Base-by-base conservation (phyloP, 2,329 filamentous ascomycete genomes). In the Aspergillus oerlinghausenensis region DNA sequence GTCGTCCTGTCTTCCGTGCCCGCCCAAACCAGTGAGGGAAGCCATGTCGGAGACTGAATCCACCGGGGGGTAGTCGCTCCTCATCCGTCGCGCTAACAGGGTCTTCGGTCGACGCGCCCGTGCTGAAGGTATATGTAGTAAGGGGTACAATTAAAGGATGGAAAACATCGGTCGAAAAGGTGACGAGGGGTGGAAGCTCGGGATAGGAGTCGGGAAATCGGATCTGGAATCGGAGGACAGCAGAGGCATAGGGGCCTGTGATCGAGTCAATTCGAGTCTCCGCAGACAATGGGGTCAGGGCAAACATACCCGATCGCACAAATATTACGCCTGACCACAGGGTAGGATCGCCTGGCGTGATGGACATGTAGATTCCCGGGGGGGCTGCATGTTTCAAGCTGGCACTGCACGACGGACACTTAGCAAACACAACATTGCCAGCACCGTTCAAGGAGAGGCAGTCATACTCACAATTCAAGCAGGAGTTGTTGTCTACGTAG, bases 291-390 rank as follows among this genome's bases (percentile, higher is more conserved):
- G 9, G 7, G 1, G 1, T 19, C 7, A 32, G 3, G 11, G 8
- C 4, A 40, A 23, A 53, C 62, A 63, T 78, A 94, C 93, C 93
- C 80, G 90, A 88, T 55, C 91, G 88, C 60, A 96, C 86, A 71
- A 97, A 97, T 28, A 97, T 80, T 21, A 96, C 89, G n/a, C 91
- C 92, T 32, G 87, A 88, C 93, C 93, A 97, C 50, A 92, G 77
- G 17, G 86, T 85, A 19, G 90, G 85, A 69, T 96, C 88, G 25
- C 88, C 89, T 0, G 90, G 90, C 28, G 88, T 89, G 58, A 96
- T 82, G 71, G 84, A 90, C 74, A 97, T 84, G 75, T 94, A 97
- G 60, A 97, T 82, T 53, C 94, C 93, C 55, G 90, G 85, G 1
- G 92, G 92, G 71, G 89, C 92, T 57, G 88, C 86, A 76, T 90